Conservation (phyloP, 805 yeast species). For the Starmerella sirachaensis region DNA sequence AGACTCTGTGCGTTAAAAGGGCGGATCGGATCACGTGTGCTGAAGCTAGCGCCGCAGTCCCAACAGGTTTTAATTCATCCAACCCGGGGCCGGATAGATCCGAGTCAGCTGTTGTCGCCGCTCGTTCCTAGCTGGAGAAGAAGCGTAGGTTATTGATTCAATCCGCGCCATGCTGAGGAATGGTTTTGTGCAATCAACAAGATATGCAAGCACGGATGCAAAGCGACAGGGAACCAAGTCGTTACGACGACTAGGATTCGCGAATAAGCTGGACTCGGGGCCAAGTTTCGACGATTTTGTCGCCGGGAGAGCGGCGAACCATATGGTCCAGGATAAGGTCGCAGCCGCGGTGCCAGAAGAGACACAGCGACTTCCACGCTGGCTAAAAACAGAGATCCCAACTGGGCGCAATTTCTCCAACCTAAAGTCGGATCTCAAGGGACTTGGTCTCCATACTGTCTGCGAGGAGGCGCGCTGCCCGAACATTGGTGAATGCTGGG, state of each 20-base stretch:
- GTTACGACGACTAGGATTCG: constrained; percentile 31
- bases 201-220: constrained; percentile 8
- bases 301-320: constrained; percentile 61
- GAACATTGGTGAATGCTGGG: constrained; percentile 99
- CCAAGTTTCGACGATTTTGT: constrained; percentile 91
- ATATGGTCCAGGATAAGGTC: constrained; percentile 52
- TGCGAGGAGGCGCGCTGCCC: constrained; percentile 99
- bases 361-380: constrained; percentile 60
- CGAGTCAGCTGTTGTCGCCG: too few species aligned
- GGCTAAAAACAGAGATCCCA: constrained; percentile 97
- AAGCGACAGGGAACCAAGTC: too few species aligned
- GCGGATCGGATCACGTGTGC: too few species aligned
- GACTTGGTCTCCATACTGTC: constrained; percentile 81
- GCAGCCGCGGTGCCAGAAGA: constrained; percentile 28
- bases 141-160: too few species aligned
- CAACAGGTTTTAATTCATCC: too few species aligned
- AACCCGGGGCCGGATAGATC: too few species aligned
- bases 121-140: too few species aligned
- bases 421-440: constrained; percentile 75
- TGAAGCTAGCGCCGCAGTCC: too few species aligned
- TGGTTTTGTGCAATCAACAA: constrained; percentile 1
- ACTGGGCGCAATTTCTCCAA: constrained; percentile 75
- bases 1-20: background rate
- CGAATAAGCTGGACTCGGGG: constrained; percentile 64
- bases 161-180: constrained; percentile 3